Evolutionary conservation across 345 rosid genomes (phyloP), one percentile per base, ranked within the genome.

Genomic region (Linum trigynum): DNA sequence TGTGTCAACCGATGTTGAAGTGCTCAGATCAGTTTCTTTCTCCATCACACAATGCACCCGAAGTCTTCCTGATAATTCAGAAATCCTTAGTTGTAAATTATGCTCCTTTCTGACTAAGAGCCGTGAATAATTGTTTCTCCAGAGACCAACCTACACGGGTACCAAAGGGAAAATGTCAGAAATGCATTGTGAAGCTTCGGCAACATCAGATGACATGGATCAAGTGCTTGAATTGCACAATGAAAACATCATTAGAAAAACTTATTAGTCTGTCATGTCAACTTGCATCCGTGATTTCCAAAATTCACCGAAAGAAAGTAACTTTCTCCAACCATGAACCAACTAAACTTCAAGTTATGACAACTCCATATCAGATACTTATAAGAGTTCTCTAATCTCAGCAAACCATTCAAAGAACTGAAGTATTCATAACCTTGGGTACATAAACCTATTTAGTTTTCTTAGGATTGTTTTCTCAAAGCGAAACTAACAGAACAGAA

Each of bases 21-120:
- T 57, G 58, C 74, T 66, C 39, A 39, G 79, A 69, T 84, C 88
- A 78, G 79, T 72, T 39, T 66, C 80, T 56, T 62, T 68, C 71
- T 85, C 84, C 56, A 16, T 68, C 5, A 69, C 74, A 64, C 95
- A 85, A 59, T 68, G 71, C 17, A 83, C 65, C 65, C 73, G 78
- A 63, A 83, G 69, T 37, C 63, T 75, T 55, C 70, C 78, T 7
- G 72, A 59, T 43, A 65, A 67, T 15, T 42, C 59, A 62, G 75
- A 56, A 35, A 41, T 65, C 41, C 70, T 80, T 5, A 71, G 80
- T 69, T 35, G 53, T 14, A 67, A 73, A 74, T 57, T 35, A 60
- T 40, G 57, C 60, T 74, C 64, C 70, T 68, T 76, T 48, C 69
- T 61, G 59, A 83, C 56, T 60, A 69, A 73, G 48, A 74, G 61